Conservation (phyloP, 352 stramenopile species). For the Elongisporangium senticosum region DNA sequence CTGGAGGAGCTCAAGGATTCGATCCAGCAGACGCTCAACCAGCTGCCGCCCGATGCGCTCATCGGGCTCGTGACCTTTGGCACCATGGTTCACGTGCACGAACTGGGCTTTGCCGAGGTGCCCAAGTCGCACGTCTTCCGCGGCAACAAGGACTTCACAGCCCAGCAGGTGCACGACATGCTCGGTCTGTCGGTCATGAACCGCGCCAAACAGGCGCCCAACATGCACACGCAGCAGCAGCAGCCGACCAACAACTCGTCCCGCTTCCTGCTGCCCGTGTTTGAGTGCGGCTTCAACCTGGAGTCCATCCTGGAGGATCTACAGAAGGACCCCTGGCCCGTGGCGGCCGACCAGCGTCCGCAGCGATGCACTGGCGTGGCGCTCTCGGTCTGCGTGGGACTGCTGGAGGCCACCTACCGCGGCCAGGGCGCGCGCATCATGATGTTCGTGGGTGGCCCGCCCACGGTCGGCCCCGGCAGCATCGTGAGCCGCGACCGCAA, state of each 20-base stretch:
- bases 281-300: conserved; percentile 95
- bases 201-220: conserved; percentile 41
- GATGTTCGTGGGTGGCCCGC: conserved; percentile 97
- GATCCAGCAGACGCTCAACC: conserved; percentile 97
- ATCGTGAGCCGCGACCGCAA: conserved; percentile 95
- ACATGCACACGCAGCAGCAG: conserved; percentile 63
- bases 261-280: conserved; percentile 95
- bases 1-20: conserved; percentile 98
- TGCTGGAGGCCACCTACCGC: conserved; percentile 95
- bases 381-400: conserved; percentile 92
- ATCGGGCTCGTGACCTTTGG: conserved; percentile 99
- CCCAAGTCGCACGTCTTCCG: conserved; percentile 98
- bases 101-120: conserved; percentile 95
- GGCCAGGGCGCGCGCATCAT: conserved; percentile 95
- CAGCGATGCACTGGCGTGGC: conserved; percentile 96
- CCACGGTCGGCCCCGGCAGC: conserved; percentile 93
- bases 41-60: conserved; percentile 95
- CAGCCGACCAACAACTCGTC: conserved; percentile 80
- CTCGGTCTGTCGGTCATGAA: conserved; percentile 85
- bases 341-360: conserved; percentile 92
- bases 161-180: conserved; percentile 95
- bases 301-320: conserved; percentile 98
- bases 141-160: conserved; percentile 97
- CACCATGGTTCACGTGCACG: conserved; percentile 99
- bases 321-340: conserved; percentile 96